A percentile compares a stretch with the other conserved stretches of the same genome.
Evolutionary conservation across 345 rosid species (phyloP).

Genomic region (Tarenaya hassleriana): DNA sequence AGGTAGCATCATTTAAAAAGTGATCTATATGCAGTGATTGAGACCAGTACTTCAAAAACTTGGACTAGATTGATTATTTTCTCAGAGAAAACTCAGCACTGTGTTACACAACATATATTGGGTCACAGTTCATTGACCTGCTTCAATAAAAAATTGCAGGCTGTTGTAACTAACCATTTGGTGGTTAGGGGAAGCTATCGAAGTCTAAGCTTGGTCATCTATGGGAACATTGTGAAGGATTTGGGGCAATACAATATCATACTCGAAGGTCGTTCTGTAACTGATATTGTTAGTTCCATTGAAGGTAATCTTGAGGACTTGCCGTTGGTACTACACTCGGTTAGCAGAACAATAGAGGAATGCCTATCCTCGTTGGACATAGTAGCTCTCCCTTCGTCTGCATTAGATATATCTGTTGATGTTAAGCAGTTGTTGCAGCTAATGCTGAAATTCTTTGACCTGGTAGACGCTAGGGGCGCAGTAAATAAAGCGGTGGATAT

Average conservation of each 20-base stretch:
- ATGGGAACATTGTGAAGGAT: slow-evolving; percentile 96
- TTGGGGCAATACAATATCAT: slow-evolving; percentile 94
- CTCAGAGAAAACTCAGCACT: slow-evolving; percentile 9
- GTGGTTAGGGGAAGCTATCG: slow-evolving; percentile 96
- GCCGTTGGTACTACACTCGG: slow-evolving; percentile 68
- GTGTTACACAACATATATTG: too few species aligned
- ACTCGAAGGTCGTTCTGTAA: slow-evolving; percentile 83
- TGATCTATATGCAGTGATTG: slow-evolving; percentile 12
- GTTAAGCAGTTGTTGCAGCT: slow-evolving; percentile 67
- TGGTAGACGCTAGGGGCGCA: slow-evolving; percentile 38
- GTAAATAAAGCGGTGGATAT: slow-evolving; percentile 45
- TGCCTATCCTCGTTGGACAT: slow-evolving; percentile 53
- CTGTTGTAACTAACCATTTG: slow-evolving; percentile 94
- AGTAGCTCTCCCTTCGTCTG: slow-evolving; percentile 49
- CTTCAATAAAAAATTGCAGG: slow-evolving; percentile 44
- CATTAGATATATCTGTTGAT: slow-evolving; percentile 56
- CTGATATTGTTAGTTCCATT: slow-evolving; percentile 74
- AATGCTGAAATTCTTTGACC: slow-evolving; percentile 51
- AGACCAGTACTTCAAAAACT: slow-evolving; percentile 2
- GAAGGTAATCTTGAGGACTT: slow-evolving; percentile 92
- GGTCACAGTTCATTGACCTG: neutral
- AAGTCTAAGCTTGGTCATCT: slow-evolving; percentile 82
- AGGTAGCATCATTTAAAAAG: slow-evolving; percentile 16
- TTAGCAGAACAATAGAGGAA: slow-evolving; percentile 62
- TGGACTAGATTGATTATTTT: slow-evolving; percentile 10